These are phyloP conservation scores for Vitis hybrid DNA, from an alignment of 177 flowering plant genomes.

Conservation along the genomic window DNA sequence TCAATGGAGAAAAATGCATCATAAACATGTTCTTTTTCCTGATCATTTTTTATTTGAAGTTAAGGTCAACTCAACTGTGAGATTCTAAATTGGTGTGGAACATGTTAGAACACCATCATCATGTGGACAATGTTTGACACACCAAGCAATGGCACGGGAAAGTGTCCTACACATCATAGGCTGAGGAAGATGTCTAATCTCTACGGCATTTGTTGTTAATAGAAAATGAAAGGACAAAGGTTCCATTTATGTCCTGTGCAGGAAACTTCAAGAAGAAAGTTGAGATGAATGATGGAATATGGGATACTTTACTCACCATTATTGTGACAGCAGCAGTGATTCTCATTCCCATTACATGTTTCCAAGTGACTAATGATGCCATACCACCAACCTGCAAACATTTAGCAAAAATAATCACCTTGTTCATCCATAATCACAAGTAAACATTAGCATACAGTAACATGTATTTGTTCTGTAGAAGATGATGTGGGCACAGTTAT, in stretches of 20 bases:
- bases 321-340: slow-evolving; percentile 26
- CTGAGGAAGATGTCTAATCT: not conserved
- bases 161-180: not conserved
- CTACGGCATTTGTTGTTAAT: not conserved
- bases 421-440: not conserved
- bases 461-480: not conserved
- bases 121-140: not conserved
- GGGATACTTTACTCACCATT: slow-evolving; percentile 24
- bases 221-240: not conserved
- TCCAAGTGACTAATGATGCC: slow-evolving; percentile 46
- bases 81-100: not conserved
- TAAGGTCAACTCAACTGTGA: not conserved
- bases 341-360: slow-evolving; percentile 32
- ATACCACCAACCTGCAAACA: slow-evolving; percentile 58
- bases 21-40: not conserved
- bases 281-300: not conserved
- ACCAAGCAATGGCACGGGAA: not conserved
- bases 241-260: not conserved
- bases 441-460: not conserved
- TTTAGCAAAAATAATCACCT: not conserved
- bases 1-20: not conserved
- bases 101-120: not conserved
- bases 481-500: not conserved
- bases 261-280: not conserved
- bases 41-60: not conserved